A percentile compares a stretch with the other conserved stretches of the same genome.
Conservation (phyloP, 441 rosid species). For the Pelargonium myrrhifolium region DNA sequence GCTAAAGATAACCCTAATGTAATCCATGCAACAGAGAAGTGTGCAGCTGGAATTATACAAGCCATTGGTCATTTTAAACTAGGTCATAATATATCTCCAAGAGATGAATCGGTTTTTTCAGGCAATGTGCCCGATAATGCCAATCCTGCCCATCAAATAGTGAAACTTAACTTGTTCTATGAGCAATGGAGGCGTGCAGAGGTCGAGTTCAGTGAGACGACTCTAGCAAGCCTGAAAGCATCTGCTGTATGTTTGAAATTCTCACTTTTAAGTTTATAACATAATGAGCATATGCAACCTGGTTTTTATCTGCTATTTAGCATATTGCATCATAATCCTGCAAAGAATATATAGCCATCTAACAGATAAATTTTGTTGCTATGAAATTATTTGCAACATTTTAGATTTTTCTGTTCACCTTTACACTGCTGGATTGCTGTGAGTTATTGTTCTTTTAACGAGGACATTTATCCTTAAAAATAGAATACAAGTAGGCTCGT, state of each 20-base stretch:
- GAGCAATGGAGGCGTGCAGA: constrained; percentile 96
- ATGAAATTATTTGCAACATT: background rate
- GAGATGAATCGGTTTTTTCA: constrained; percentile 51
- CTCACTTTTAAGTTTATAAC: constrained; percentile 12
- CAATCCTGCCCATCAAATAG: constrained; percentile 49
- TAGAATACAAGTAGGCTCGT: background rate
- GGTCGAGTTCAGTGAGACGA: constrained; percentile 53
- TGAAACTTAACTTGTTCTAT: constrained; percentile 58
- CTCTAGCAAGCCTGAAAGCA: constrained; percentile 53
- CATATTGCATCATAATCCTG: background rate
- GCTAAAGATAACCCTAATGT: constrained; percentile 71
- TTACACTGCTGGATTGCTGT: background rate
- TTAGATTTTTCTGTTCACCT: background rate
- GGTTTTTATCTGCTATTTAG: background rate
- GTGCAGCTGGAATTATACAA: constrained; percentile 85
- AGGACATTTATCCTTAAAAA: background rate
- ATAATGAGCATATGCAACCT: background rate
- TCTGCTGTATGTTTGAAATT: constrained; percentile 46
- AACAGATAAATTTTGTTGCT: background rate
- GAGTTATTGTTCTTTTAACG: background rate
- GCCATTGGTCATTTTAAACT: constrained; percentile 86
- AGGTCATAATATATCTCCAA: constrained; percentile 76
- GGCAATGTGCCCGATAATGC: constrained; percentile 28
- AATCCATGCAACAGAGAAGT: constrained; percentile 74
- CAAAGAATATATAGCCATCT: background rate